A percentile compares a stretch with the other conserved stretches of the same genome.
phyloP scores from a whole-genome alignment of 495 filamentous ascomycete genomes.

The Lophiotrema nucula region DNA sequence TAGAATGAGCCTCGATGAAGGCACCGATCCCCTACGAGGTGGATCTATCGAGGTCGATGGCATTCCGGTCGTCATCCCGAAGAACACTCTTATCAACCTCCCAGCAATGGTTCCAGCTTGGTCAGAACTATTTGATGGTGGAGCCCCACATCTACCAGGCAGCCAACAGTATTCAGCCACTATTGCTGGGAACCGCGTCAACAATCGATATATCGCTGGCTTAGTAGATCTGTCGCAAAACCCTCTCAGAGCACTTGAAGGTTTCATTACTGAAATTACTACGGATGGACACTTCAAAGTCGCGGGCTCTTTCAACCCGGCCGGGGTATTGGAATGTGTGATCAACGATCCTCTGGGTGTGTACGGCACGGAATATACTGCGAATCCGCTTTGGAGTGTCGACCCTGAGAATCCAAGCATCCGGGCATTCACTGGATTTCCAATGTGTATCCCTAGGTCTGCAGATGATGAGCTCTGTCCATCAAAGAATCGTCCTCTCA shows the following conservation, averaged over 20 bases:
- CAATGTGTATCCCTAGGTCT: slow-evolving; percentile 9
- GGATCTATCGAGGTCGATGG: slow-evolving; percentile 3
- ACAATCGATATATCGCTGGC: not conserved
- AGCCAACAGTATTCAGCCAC: not conserved
- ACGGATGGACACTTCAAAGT: slow-evolving; percentile 7
- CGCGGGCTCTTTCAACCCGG: not conserved
- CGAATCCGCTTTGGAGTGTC: slow-evolving; percentile 7
- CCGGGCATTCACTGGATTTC: slow-evolving; percentile 1
- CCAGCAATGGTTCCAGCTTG: slow-evolving; percentile 1
- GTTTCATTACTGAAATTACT: slow-evolving; percentile 7
- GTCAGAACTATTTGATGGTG: slow-evolving; percentile 1
- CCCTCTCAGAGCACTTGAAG: not conserved
- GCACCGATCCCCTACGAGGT: slow-evolving; percentile 1
- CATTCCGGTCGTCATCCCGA: not conserved
- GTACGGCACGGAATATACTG: slow-evolving; percentile 2
- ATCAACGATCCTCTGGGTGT: slow-evolving; percentile 8
- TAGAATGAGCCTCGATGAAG: slow-evolving; percentile 4
- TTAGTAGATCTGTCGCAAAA: not conserved
- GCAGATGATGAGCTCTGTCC: slow-evolving; percentile 5
- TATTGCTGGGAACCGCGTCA: not conserved
- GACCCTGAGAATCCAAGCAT: slow-evolving; percentile 4
- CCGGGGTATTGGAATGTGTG: slow-evolving; percentile 1
- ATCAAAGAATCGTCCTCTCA: slow-evolving; percentile 1
- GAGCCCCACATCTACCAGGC: not conserved
- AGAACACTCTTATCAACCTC: slow-evolving; percentile 2